Evolutionary conservation across 805 yeast genomes (phyloP).

Genomic region (Ogataea nonfermentans): DNA sequence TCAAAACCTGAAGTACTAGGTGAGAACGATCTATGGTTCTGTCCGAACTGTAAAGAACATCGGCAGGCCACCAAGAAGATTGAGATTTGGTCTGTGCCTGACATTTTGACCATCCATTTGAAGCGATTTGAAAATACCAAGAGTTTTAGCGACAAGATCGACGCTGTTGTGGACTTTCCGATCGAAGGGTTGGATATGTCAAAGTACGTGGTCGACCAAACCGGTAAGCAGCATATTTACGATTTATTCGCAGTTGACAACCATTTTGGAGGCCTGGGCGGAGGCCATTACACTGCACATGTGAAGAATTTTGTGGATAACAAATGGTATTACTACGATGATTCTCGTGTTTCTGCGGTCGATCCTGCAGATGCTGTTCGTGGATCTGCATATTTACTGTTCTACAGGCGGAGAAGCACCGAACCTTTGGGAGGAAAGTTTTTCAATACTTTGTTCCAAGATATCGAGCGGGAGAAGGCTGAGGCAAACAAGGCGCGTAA

Average conservation of each 20-base stretch:
- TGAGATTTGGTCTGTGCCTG: constrained; percentile 93
- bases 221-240: constrained; percentile 48
- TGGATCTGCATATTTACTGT: constrained; percentile 83
- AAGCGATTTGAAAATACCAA: constrained; percentile 85
- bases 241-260: constrained; percentile 93
- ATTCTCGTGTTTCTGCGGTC: constrained; percentile 65
- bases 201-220: constrained; percentile 46
- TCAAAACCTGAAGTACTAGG: constrained; percentile 83
- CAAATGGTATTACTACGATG: constrained; percentile 90
- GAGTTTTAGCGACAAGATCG: constrained; percentile 86
- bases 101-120: constrained; percentile 82
- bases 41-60: constrained; percentile 86
- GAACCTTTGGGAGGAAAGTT: constrained; percentile 47
- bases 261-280: constrained; percentile 94
- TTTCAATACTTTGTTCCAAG: constrained; percentile 39
- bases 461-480: constrained; percentile 33
- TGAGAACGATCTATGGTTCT: constrained; percentile 89
- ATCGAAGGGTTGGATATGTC: constrained; percentile 75
- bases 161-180: constrained; percentile 82
- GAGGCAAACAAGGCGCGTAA: constrained; percentile 3
- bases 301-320: constrained; percentile 74
- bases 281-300: constrained; percentile 94
- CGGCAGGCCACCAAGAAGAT: constrained; percentile 88
- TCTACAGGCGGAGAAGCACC: constrained; percentile 61
- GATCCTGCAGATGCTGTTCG: constrained; percentile 61